Evolutionary conservation across 1,139 yeast species (phyloP).

Genomic region (Sugiyamaella grinbergsii): DNA sequence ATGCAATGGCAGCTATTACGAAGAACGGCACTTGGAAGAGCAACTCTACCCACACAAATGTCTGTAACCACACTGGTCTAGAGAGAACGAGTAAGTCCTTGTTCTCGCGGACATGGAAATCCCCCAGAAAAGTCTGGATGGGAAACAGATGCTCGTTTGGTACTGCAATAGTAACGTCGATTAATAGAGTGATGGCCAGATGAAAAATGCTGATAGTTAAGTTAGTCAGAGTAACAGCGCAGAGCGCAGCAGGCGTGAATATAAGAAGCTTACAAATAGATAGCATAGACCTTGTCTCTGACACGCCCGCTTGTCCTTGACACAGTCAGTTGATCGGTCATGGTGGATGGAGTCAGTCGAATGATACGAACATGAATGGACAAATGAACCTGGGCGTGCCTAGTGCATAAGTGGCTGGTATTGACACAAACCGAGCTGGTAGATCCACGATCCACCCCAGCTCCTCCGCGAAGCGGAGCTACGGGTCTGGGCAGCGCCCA

Average conservation of each 20-base stretch:
- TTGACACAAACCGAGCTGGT: not conserved
- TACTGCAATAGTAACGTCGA: constrained; percentile 72
- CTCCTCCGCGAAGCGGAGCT: constrained; percentile 7
- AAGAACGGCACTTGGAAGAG: constrained; percentile 79
- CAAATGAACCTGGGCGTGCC: no score
- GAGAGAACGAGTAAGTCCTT: constrained; percentile 66
- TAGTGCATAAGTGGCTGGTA: not conserved
- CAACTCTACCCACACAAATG: constrained; percentile 72
- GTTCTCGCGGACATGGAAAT: constrained; percentile 62
- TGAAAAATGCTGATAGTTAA: constrained; percentile 50
- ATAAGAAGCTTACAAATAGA: constrained; percentile 44
- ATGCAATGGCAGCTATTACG: constrained; percentile 46
- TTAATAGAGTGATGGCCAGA: constrained; percentile 69
- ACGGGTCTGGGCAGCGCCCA: no score
- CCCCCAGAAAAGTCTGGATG: constrained; percentile 53
- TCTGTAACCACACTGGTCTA: constrained; percentile 68
- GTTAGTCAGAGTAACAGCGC: not conserved
- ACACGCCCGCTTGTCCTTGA: constrained; percentile 2
- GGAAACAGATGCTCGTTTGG: constrained; percentile 54
- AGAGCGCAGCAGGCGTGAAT: not conserved
- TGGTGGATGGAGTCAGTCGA: constrained; percentile 2
- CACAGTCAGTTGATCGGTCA: constrained; percentile 17
- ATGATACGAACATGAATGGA: not conserved
- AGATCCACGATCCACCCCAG: not conserved
- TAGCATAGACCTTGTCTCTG: constrained; percentile 55